Evolutionary conservation across 495 filamentous ascomycete species (phyloP), one percentile per base, ranked within the genome.

Genomic region (Neurospora sp.): DNA sequence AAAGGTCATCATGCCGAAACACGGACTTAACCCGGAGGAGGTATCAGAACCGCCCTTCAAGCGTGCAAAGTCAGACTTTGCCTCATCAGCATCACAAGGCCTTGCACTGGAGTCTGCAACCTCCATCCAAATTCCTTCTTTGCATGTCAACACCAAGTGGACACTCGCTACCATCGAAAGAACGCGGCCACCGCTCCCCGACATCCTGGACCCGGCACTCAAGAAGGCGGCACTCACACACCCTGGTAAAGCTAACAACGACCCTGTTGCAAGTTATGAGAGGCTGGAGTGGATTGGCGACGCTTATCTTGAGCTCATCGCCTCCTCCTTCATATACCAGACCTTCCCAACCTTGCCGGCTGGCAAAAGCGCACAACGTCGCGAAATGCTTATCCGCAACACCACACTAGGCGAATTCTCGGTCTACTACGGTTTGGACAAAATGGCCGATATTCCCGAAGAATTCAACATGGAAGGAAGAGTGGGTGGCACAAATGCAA

Each of bases 281-380:
- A 84, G 88, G 12, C 85, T 94, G 38, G 92, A 94, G 80, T 89
- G 92, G 78, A 83, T 94, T 40, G 92, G 92, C 4, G 92, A 94
- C 78, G 88, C 89, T 4, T 94, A 93, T 73, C 82, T 93, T 40
- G 89, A 94, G 72, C 80, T 92, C 16, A 88, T 91, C 69, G 86
- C 91, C 69, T 89, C 90, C 2, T 86, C 85, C 35, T 81, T 92
- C 73, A 87, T 94, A 41, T 88, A 86, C 79, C 77, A 87, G 42
- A 88, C 83, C n/a, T 93, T 91, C 75, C 85, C 87, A 4, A 78
- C 81, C 10, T 83, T 91, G 16, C 71, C 84, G 1, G 83, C 89
- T 4, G 91, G 91, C 20, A 83, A 86, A 72, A 86, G 87, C 74
- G 88, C 89, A 16, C 89, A 91, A 70, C 83, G 91, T 37, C 88